A percentile compares a stretch with the other conserved stretches of the same genome.
phyloP scores from a whole-genome alignment of 768 basidiomycete genomes.

The Wakefieldia striispora region DNA sequence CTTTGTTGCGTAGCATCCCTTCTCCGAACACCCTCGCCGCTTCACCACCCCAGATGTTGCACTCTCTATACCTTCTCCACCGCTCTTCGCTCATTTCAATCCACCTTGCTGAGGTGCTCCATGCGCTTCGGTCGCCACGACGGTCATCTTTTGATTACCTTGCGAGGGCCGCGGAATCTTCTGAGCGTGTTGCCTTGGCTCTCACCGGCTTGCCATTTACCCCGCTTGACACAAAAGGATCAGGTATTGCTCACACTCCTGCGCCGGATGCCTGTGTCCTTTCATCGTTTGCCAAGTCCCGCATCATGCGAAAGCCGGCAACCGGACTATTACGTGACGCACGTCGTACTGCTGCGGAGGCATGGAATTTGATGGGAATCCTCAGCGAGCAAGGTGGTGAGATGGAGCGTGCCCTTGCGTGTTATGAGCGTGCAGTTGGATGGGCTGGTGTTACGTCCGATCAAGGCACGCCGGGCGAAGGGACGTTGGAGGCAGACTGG shows the following conservation, averaged over 20 bases:
- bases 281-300: constrained; percentile 44
- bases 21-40: constrained; percentile 41
- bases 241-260: constrained; percentile 36
- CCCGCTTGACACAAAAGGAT: constrained; percentile 35
- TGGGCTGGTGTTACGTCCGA: constrained; percentile 57
- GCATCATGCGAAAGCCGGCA: constrained; percentile 54
- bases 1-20: constrained; percentile 53
- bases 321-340: constrained; percentile 62
- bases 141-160: constrained; percentile 54
- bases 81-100: constrained; percentile 70
- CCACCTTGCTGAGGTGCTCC: constrained; percentile 71
- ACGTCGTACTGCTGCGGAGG: constrained; percentile 66
- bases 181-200: constrained; percentile 58
- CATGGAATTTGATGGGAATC: constrained; percentile 73
- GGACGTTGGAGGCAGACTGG: constrained; percentile 61
- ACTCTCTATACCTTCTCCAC: constrained; percentile 65
- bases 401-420: constrained; percentile 46
- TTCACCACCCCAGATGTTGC: constrained; percentile 59
- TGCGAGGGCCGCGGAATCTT: constrained; percentile 59
- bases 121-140: constrained; percentile 44
- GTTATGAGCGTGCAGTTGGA: constrained; percentile 65
- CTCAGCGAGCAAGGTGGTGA: constrained; percentile 48
- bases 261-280: constrained; percentile 41
- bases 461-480: constrained; percentile 45
- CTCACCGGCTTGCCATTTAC: constrained; percentile 44